phyloP scores from a whole-genome alignment of 2,329 filamentous ascomycete genomes.

The Colletotrichum theobromicola region DNA sequence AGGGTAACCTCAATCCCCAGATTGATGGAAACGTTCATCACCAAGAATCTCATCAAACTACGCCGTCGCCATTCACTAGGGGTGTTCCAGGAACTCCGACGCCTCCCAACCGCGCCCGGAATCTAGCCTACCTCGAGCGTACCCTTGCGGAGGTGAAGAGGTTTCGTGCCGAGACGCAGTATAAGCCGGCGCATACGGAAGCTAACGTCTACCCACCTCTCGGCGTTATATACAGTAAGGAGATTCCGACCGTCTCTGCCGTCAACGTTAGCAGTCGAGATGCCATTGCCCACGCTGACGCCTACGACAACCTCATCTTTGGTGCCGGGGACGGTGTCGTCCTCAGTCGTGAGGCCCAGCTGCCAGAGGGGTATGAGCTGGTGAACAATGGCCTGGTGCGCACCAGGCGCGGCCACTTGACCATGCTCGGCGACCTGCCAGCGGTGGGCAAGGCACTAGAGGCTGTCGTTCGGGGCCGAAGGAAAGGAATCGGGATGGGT shows the following conservation, averaged over 20 bases:
- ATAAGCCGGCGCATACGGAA: slow-evolving; percentile 61
- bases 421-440: slow-evolving; percentile 82
- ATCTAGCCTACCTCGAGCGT: slow-evolving; percentile 72
- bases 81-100: slow-evolving; percentile 30
- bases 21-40: slow-evolving; percentile 39
- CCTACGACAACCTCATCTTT: slow-evolving; percentile 87
- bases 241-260: slow-evolving; percentile 83
- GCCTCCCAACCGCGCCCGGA: slow-evolving; percentile 56
- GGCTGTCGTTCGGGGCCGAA: slow-evolving; percentile 70
- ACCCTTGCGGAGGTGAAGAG: slow-evolving; percentile 72
- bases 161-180: slow-evolving; percentile 79
- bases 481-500: slow-evolving; percentile 75
- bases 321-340: slow-evolving; percentile 89
- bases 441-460: slow-evolving; percentile 77
- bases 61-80: slow-evolving; percentile 24
- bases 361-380: slow-evolving; percentile 78
- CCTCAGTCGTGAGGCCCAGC: slow-evolving; percentile 82
- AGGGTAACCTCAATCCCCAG: slow-evolving; percentile 50
- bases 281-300: slow-evolving; percentile 76
- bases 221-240: slow-evolving; percentile 85
- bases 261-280: slow-evolving; percentile 77
- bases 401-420: slow-evolving; percentile 86
- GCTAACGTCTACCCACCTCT: slow-evolving; percentile 83
- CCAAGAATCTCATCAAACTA: slow-evolving; percentile 21
- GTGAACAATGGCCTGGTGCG: slow-evolving; percentile 77